Conservation (phyloP, 1,139 yeast genomes). For the Blastobotrys aristatus region DNA sequence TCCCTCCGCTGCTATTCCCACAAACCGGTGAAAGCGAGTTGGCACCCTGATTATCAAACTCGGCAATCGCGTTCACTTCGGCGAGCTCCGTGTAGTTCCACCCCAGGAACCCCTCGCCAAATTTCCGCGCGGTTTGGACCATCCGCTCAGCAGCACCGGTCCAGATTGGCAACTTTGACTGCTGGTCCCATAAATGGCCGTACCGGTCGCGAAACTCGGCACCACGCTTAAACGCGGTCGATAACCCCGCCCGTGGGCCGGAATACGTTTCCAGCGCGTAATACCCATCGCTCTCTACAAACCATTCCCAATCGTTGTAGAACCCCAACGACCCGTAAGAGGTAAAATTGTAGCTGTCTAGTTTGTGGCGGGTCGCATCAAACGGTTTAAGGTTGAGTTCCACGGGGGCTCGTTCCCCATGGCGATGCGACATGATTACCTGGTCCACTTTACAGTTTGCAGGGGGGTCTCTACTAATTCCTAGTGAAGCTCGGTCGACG, state of each 20-base stretch:
- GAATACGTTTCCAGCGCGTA: slow-evolving; percentile 29
- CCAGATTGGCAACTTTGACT: slow-evolving; percentile 36
- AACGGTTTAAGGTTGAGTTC: too few relatives aligned
- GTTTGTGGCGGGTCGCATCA: slow-evolving; percentile 12
- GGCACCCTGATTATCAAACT: slow-evolving; percentile 38
- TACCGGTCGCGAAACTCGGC: slow-evolving; percentile 34
- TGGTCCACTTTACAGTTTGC: slow-evolving; percentile 53
- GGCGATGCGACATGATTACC: slow-evolving; percentile 60
- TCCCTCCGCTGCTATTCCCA: slow-evolving; percentile 23
- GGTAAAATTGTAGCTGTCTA: slow-evolving; percentile 6
- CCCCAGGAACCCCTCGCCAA: slow-evolving; percentile 42
- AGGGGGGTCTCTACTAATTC: slow-evolving; percentile 42
- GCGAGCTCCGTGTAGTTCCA: slow-evolving; percentile 35
- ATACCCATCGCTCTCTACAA: slow-evolving; percentile 27
- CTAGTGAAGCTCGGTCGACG: slow-evolving; percentile 30
- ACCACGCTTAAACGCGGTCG: slow-evolving; percentile 32
- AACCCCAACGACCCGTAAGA: slow-evolving; percentile 36
- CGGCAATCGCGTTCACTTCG: slow-evolving; percentile 38
- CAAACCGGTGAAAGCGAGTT: slow-evolving; percentile 39
- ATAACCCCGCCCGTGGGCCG: slow-evolving; percentile 38
- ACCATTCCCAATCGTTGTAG: slow-evolving; percentile 37
- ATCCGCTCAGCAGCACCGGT: slow-evolving; percentile 39
- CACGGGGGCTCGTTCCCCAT: slow-evolving; percentile 68
- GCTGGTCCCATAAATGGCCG: slow-evolving; percentile 36
- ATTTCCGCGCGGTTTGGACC: slow-evolving; percentile 38